phyloP scores from a whole-genome alignment of 352 stramenopile genomes.

The Phytophthora hybrid region DNA sequence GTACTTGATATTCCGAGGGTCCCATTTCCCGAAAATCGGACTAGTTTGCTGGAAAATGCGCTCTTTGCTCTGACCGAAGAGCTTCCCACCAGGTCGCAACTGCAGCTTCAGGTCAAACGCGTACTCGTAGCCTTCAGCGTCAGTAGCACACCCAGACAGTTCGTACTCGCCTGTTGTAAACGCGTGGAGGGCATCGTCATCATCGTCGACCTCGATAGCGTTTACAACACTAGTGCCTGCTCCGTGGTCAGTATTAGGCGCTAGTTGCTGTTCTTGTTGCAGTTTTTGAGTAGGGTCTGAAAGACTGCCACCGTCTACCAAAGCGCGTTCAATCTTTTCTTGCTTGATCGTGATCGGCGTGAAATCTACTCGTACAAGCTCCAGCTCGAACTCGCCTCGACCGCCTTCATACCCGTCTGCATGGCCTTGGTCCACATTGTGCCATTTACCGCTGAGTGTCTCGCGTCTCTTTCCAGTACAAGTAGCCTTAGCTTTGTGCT shows the following conservation, averaged over 20 bases:
- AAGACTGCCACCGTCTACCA: constrained; percentile 1
- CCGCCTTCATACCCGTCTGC: constrained; percentile 59
- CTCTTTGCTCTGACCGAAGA: constrained; percentile 58
- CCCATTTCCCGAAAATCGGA: constrained; percentile 54
- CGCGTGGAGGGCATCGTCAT: constrained; percentile 44
- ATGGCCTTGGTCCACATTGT: constrained; percentile 67
- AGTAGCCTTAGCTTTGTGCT: constrained; percentile 10
- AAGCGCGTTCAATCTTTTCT: constrained; percentile 27
- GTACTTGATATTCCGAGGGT: constrained; percentile 44
- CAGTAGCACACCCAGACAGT: constrained; percentile 67
- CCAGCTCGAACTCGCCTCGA: constrained; percentile 64
- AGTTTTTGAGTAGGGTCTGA: constrained; percentile 1
- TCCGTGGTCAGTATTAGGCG: not conserved
- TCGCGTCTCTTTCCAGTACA: constrained; percentile 35
- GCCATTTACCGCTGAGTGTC: constrained; percentile 60
- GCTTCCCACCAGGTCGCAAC: constrained; percentile 44
- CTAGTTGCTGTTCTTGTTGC: constrained; percentile 8
- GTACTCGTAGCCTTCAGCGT: constrained; percentile 81
- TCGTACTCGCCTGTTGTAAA: constrained; percentile 67
- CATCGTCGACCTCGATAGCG: constrained; percentile 26
- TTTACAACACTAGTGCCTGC: constrained; percentile 1
- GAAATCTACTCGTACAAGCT: constrained; percentile 50
- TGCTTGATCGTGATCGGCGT: constrained; percentile 18
- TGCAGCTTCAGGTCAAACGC: constrained; percentile 61
- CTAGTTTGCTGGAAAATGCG: constrained; percentile 65